phyloP scores from a whole-genome alignment of 108 stramenopile species.

The Seminavis robusta region DNA sequence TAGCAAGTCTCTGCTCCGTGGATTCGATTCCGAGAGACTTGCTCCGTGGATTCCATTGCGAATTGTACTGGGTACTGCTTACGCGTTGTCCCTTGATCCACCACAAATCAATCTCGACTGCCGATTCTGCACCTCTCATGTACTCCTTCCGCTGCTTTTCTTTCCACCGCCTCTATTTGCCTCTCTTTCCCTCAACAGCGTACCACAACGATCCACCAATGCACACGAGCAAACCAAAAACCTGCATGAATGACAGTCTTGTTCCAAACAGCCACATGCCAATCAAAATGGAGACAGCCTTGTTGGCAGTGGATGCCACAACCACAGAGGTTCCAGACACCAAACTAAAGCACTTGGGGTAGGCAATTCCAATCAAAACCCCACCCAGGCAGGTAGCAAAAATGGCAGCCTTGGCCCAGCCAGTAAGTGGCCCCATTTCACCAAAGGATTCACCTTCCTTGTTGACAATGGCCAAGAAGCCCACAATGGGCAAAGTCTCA shows the following conservation, averaged over 20 bases:
- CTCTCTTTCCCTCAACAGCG: slow-evolving; percentile 12
- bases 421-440: not conserved
- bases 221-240: slow-evolving; percentile 13
- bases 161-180: too few relatives aligned
- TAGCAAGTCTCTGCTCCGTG: too few relatives aligned
- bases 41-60: too few relatives aligned
- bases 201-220: slow-evolving; percentile 16
- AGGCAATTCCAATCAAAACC: slow-evolving; percentile 23
- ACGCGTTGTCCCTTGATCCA: too few relatives aligned
- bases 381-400: slow-evolving; percentile 17
- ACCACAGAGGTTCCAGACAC: slow-evolving; percentile 21
- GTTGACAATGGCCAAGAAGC: slow-evolving; percentile 8
- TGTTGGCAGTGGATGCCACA: slow-evolving; percentile 19
- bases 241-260: slow-evolving; percentile 1
- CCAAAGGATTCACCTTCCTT: slow-evolving; percentile 9
- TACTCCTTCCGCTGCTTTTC: too few relatives aligned
- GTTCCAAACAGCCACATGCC: slow-evolving; percentile 22
- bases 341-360: slow-evolving; percentile 19
- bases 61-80: too few relatives aligned
- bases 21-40: too few relatives aligned
- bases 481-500: slow-evolving; percentile 19
- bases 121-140: too few relatives aligned
- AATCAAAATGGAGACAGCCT: slow-evolving; percentile 19
- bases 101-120: too few relatives aligned
- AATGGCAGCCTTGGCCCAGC: slow-evolving; percentile 6